A percentile compares a stretch with the other conserved stretches of the same genome.
Conservation (phyloP, 202 grass and related monocot genomes). For the Zoysia matrella region DNA sequence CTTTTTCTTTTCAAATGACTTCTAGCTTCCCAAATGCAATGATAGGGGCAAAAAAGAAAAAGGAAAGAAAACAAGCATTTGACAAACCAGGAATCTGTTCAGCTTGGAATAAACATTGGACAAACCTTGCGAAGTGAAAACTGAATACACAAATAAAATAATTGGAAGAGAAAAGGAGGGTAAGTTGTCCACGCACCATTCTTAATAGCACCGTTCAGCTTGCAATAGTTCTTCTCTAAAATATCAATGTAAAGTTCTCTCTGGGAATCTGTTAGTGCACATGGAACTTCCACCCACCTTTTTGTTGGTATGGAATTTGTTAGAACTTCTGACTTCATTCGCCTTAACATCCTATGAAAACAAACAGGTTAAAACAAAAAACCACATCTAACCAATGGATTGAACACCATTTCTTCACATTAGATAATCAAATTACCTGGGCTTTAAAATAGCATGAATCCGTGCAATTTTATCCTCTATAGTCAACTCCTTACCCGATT, state of each 20-base stretch:
- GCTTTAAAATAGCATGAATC: conserved; percentile 74
- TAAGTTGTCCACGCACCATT: conserved; percentile 41
- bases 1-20: too few species aligned
- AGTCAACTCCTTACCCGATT: conserved; percentile 39
- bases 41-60: too few species aligned
- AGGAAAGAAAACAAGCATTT: too few species aligned
- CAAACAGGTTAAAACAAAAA: conserved; percentile 33
- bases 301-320: conserved; percentile 65
- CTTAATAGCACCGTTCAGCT: conserved; percentile 64
- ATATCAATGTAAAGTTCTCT: conserved; percentile 76
- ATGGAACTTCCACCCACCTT: conserved; percentile 84
- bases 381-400: conserved; percentile 9
- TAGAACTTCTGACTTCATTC: conserved; percentile 69
- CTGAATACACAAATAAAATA: not conserved
- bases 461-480: conserved; percentile 59
- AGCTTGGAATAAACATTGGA: not conserved
- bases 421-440: conserved; percentile 49
- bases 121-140: not conserved
- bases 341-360: conserved; percentile 68
- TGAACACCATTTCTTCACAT: conserved; percentile 8
- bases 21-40: too few species aligned
- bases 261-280: conserved; percentile 63
- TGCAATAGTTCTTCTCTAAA: conserved; percentile 73
- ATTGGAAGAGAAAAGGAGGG: not conserved
- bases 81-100: too few species aligned